phyloP scores from a whole-genome alignment of 2,329 filamentous ascomycete genomes.

The Paramyrothecium sp. region DNA sequence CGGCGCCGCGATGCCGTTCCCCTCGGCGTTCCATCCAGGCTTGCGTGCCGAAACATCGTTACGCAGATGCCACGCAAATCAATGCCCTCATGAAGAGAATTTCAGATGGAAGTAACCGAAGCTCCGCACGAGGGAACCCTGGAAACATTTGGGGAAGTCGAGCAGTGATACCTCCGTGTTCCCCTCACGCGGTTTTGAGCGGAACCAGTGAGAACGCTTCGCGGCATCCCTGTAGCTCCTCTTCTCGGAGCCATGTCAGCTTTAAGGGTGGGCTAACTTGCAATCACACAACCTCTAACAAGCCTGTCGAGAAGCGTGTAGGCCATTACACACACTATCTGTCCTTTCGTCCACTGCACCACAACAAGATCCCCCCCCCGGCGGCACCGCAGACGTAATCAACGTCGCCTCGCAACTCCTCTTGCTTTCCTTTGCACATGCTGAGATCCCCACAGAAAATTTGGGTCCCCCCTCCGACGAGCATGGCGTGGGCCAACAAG shows the following conservation, averaged over 20 bases:
- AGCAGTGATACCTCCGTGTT: neutral
- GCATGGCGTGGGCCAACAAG: neutral
- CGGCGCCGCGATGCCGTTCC: no score
- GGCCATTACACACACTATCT: neutral
- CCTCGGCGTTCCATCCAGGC: no score
- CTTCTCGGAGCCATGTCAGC: neutral
- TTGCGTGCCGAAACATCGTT: no score
- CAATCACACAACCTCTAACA: neutral
- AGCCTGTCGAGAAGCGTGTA: no score
- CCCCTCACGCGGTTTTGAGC: neutral
- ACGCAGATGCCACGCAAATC: neutral
- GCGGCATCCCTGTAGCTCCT: neutral
- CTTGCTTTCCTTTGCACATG: neutral
- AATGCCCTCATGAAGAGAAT: neutral
- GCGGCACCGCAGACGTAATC: no score
- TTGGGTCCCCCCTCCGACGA: no score
- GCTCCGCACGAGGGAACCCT: neutral
- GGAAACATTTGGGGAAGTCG: neutral
- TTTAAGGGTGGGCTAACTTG: neutral
- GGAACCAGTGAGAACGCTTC: neutral
- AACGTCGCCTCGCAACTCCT: neutral
- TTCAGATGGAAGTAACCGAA: neutral
- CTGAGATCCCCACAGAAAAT: no score
- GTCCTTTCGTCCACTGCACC: neutral
- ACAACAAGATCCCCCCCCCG: no score